Conservation (phyloP, 106 monocot genomes). For the Apostasia shenzhenica region DNA sequence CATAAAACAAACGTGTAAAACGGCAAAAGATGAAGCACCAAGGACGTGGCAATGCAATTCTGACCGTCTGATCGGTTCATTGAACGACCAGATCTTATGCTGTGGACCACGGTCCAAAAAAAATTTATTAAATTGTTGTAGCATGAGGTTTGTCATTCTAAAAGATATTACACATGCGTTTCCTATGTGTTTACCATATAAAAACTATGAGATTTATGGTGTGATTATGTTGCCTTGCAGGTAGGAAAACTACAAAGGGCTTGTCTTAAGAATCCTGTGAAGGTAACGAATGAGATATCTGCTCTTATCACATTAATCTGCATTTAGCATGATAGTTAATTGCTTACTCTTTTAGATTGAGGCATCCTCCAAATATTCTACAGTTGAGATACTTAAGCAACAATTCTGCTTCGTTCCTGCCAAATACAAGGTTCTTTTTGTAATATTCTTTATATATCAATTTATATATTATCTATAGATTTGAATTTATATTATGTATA, state of each 20-base stretch:
- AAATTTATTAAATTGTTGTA: too few species aligned
- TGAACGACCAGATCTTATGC: too few species aligned
- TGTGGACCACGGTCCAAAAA: too few species aligned
- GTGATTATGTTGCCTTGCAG: slow-evolving; percentile 26
- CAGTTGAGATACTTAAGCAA: slow-evolving; percentile 88
- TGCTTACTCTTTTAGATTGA: slow-evolving; percentile 56
- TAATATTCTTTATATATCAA: background rate
- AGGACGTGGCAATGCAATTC: too few species aligned
- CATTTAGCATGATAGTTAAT: background rate
- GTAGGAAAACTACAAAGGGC: slow-evolving; percentile 80
- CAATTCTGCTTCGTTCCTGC: slow-evolving; percentile 65
- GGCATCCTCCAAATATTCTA: slow-evolving; percentile 79
- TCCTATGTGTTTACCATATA: too few species aligned
- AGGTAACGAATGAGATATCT: slow-evolving; percentile 34
- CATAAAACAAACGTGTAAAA: too few species aligned
- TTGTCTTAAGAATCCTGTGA: slow-evolving; percentile 93
- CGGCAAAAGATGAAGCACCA: too few species aligned
- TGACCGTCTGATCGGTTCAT: too few species aligned
- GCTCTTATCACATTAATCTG: background rate
- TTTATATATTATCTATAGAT: too few species aligned
- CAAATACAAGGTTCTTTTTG: slow-evolving; percentile 67
- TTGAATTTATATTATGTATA: too few species aligned
- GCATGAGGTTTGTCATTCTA: too few species aligned
- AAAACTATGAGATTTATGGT: background rate
- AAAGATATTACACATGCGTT: too few species aligned